Evolutionary conservation across 129 eudicot genomes (phyloP).

Genomic region (Artemisia argyi): DNA sequence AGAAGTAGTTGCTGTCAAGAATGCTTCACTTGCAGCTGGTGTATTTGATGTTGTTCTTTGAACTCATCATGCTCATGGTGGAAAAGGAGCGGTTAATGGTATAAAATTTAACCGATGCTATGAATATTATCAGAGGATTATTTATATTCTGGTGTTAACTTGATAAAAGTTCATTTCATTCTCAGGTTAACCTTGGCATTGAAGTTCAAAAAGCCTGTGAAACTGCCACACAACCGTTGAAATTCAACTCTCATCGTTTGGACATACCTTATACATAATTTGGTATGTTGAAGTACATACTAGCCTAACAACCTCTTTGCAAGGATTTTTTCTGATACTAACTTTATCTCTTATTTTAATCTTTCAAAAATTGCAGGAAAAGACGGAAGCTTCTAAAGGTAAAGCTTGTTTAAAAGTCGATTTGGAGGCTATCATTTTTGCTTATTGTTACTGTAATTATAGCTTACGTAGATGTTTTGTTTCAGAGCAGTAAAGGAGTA

Average conservation of each 20-base stretch:
- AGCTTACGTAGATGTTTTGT: background rate
- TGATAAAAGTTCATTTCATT: slow-evolving; percentile 4
- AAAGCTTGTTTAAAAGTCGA: too few species aligned
- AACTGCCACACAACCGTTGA: slow-evolving; percentile 67
- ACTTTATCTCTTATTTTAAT: too few species aligned
- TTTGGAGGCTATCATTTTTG: background rate
- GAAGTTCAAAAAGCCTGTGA: slow-evolving; percentile 95
- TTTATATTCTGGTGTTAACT: background rate
- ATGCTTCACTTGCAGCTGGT: slow-evolving; percentile 77
- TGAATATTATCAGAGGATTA: background rate
- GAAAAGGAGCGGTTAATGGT: slow-evolving; percentile 96
- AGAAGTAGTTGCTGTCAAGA: slow-evolving; percentile 78
- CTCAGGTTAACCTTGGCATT: slow-evolving; percentile 90
- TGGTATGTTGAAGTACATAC: too few species aligned
- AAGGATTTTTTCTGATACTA: too few species aligned
- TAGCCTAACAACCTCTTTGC: too few species aligned
- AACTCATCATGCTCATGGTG: slow-evolving; percentile 98
- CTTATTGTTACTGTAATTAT: slow-evolving; percentile 4
- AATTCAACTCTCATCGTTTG: too few species aligned
- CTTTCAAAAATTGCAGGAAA: too few species aligned
- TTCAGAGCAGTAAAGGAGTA: slow-evolving; percentile 36
- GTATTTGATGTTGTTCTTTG: slow-evolving; percentile 98
- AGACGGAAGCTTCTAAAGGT: too few species aligned
- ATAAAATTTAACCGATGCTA: background rate
- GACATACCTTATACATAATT: too few species aligned